A percentile compares a stretch with the other conserved stretches of the same genome.
phyloP scores from a whole-genome alignment of 1,139 yeast species.

The Saccharomycopsis hybrid region DNA sequence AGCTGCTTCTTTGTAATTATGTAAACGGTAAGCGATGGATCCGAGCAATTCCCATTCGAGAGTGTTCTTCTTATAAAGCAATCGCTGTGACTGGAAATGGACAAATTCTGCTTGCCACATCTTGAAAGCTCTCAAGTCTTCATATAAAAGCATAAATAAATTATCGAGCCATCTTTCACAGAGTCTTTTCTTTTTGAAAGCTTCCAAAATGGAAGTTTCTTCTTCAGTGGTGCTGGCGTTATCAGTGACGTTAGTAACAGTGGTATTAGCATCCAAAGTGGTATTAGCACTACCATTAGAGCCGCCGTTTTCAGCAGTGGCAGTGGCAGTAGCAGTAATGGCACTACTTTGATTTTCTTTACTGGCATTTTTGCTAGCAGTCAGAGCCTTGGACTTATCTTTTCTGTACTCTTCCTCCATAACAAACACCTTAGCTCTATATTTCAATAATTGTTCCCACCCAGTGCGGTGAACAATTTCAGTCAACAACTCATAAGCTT shows the following conservation, averaged over 20 bases:
- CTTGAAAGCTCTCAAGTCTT: slow-evolving; percentile 84
- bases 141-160: slow-evolving; percentile 84
- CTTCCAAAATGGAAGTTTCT: slow-evolving; percentile 37
- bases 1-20: slow-evolving; percentile 79
- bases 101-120: slow-evolving; percentile 93
- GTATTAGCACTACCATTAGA: slow-evolving; percentile 24
- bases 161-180: slow-evolving; percentile 98
- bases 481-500: slow-evolving; percentile 79
- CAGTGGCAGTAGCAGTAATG: slow-evolving; percentile 28
- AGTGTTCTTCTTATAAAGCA: slow-evolving; percentile 70
- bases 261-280: neutral
- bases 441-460: slow-evolving; percentile 80
- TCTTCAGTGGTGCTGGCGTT: slow-evolving; percentile 9
- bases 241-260: neutral
- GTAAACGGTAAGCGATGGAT: slow-evolving; percentile 73
- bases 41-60: slow-evolving; percentile 95
- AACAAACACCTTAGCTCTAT: slow-evolving; percentile 85
- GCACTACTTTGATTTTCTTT: slow-evolving; percentile 32
- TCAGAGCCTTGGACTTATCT: slow-evolving; percentile 26
- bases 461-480: slow-evolving; percentile 73
- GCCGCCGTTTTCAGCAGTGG: slow-evolving; percentile 23
- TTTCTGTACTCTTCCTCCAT: slow-evolving; percentile 87
- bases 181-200: slow-evolving; percentile 68
- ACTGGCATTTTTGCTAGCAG: slow-evolving; percentile 21
- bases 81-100: slow-evolving; percentile 77